Evolutionary conservation across 75 land plant species (phyloP), one percentile per base, ranked within the genome.

Genomic region (Selaginella moellendorffii): DNA sequence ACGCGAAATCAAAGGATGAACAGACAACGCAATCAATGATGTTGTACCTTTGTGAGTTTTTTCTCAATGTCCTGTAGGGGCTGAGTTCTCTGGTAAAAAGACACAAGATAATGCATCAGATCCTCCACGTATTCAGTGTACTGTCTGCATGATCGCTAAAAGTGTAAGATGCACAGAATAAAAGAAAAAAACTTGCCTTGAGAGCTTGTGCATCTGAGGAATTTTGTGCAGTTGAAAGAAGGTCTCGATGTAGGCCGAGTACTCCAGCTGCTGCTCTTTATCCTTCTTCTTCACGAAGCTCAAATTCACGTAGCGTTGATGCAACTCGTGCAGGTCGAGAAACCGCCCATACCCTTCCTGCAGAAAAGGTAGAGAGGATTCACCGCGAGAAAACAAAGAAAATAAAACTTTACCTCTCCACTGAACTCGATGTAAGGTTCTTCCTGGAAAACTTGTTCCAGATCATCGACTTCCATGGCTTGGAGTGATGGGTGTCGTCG

Each of bases 261-360:
- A 93, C 60, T 93, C 96, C 51, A 84, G 77, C 0, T n/a, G n/a
- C n/a, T n/a, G n/a, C n/a, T n/a, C n/a, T n/a, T n/a, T n/a, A n/a
- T n/a, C n/a, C n/a, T n/a, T n/a, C n/a, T n/a, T 68, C 70, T 26
- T 79, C 70, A 23, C 96, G 96, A 71, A 93, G 89, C 61, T 93
- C 89, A 2, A 87, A 82, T 59, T 93, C 27, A 89, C 68, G 53
- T 80, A 93, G 64, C 80, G 81, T 60, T 93, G 79, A 75, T 74
- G 88, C 51, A 93, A 53, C 68, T 93, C 96, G 71, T 88, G 96
- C 87, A 93, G 26, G 65, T 93, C 99, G 23, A 93, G 75, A 68
- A 83, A 93, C n/a, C 85, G 71, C 5, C 99, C 99, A 76, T 72
- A 77, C 17, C 93, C 90, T 82, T 93, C 99, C 95, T 91, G 80